Conservation (phyloP, 2,329 filamentous ascomycete species). For the Apiospora aurea region DNA sequence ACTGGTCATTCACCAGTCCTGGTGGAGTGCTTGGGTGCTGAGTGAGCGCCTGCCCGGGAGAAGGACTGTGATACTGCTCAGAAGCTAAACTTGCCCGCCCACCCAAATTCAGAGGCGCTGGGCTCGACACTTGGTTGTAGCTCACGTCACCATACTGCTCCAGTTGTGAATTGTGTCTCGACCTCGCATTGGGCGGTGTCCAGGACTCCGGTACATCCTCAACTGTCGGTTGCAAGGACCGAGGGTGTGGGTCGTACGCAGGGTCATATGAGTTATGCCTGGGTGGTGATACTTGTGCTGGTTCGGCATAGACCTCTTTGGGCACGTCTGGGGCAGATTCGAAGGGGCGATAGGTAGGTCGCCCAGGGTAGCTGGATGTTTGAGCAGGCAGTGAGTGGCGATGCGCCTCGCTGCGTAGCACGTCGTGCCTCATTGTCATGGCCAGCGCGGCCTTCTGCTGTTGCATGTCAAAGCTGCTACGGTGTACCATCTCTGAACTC, state of each 20-base stretch:
- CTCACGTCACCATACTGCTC: slow-evolving; percentile 47
- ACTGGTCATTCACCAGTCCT: slow-evolving; percentile 25
- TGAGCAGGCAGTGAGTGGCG: slow-evolving; percentile 52
- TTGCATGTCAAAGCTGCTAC: slow-evolving; percentile 49
- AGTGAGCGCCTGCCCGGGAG: slow-evolving; percentile 37
- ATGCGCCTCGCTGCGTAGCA: slow-evolving; percentile 64
- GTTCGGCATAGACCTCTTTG: slow-evolving; percentile 44
- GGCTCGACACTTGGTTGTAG: slow-evolving; percentile 49
- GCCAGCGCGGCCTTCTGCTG: slow-evolving; percentile 51
- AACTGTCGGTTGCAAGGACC: slow-evolving; percentile 67
- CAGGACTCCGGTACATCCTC: slow-evolving; percentile 68
- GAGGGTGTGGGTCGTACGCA: slow-evolving; percentile 53
- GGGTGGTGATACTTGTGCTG: slow-evolving; percentile 46
- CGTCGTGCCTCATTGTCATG: slow-evolving; percentile 66
- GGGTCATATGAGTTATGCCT: slow-evolving; percentile 61
- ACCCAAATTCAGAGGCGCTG: slow-evolving; percentile 54
- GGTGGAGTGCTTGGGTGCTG: slow-evolving; percentile 5
- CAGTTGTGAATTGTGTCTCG: slow-evolving; percentile 34
- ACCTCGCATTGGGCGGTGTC: slow-evolving; percentile 41
- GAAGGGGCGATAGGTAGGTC: slow-evolving; percentile 59
- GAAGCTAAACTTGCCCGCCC: slow-evolving; percentile 44
- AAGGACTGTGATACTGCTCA: slow-evolving; percentile 39
- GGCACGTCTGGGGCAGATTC: slow-evolving; percentile 54
- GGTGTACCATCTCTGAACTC: slow-evolving; percentile 46
- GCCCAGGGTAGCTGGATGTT: slow-evolving; percentile 57